Evolutionary conservation across 202 grass and related monocot genomes (phyloP).

Genomic region (Zizania palustris): DNA sequence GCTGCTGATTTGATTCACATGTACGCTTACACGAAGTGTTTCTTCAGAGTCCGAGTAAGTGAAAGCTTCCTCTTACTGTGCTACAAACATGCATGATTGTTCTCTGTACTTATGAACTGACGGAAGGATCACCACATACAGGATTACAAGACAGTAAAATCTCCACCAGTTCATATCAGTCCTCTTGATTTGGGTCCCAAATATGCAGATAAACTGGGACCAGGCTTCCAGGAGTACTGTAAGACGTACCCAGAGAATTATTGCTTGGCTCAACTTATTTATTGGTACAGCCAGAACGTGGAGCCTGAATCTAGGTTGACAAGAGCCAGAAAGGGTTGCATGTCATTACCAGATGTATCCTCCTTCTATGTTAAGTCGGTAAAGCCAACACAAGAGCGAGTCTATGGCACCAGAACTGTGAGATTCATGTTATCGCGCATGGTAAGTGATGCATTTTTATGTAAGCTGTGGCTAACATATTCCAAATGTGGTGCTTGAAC

Average conservation of each 20-base stretch:
- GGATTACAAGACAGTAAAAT: conserved; percentile 92
- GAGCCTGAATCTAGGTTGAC: conserved; percentile 85
- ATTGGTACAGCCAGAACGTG: conserved; percentile 95
- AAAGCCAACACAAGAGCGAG: conserved; percentile 69
- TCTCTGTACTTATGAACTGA: conserved; percentile 28
- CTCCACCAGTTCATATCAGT: conserved; percentile 83
- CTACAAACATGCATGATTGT: conserved; percentile 39
- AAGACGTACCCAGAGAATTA: conserved; percentile 90
- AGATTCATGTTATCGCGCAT: conserved; percentile 98
- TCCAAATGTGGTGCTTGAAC: conserved; percentile 5
- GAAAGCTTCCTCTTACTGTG: conserved; percentile 25
- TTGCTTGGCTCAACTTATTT: conserved; percentile 94
- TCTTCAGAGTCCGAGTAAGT: conserved; percentile 85
- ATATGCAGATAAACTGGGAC: conserved; percentile 91
- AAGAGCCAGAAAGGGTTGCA: conserved; percentile 92
- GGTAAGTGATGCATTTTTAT: conserved; percentile 60
- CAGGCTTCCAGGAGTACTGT: conserved; percentile 84
- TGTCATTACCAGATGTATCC: conserved; percentile 78
- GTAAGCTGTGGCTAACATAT: conserved; percentile 24
- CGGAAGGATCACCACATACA: conserved; percentile 49
- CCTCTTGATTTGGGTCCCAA: conserved; percentile 96
- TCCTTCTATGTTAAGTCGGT: conserved; percentile 87
- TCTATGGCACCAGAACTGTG: conserved; percentile 82
- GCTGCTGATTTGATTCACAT: conserved; percentile 98
- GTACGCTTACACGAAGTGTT: conserved; percentile 97